These are phyloP conservation scores for Apiotrichum gamsii DNA, from an alignment of 1,284 basidiomycete species.

Conservation along the genomic window DNA sequence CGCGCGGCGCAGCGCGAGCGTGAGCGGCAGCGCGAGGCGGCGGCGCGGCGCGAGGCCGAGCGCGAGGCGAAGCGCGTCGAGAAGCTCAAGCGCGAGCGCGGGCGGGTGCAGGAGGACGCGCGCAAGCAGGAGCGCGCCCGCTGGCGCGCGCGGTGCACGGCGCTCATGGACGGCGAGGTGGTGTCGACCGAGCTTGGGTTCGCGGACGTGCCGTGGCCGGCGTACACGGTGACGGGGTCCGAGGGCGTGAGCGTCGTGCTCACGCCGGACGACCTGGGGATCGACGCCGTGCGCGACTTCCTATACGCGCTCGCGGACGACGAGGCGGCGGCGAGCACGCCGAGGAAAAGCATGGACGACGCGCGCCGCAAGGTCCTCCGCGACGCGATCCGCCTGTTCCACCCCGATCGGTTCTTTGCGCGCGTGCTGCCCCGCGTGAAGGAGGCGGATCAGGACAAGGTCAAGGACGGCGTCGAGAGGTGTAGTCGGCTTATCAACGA, in stretches of 20 bases:
- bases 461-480: conserved; percentile 60
- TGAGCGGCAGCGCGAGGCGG: background rate
- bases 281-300: conserved; percentile 54
- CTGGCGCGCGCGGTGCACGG: conserved; percentile 17
- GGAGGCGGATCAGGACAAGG: conserved; percentile 54
- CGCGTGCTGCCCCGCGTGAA: conserved; percentile 53
- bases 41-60: background rate
- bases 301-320: conserved; percentile 51
- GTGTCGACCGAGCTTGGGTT: conserved; percentile 48
- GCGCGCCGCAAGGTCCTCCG: conserved; percentile 49
- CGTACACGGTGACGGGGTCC: conserved; percentile 45
- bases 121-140: conserved; percentile 7
- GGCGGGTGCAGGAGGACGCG: background rate
- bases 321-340: conserved; percentile 47
- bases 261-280: conserved; percentile 52
- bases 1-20: background rate
- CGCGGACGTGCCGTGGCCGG: conserved; percentile 72
- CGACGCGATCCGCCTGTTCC: conserved; percentile 60
- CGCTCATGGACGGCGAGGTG: conserved; percentile 21
- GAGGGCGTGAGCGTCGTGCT: conserved; percentile 31
- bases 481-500: conserved; percentile 27
- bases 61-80: background rate
- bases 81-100: background rate
- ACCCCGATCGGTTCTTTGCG: conserved; percentile 69
- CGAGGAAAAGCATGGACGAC: conserved; percentile 47